phyloP scores from a whole-genome alignment of 2,329 filamentous ascomycete species.

The Diaporthe sp. region DNA sequence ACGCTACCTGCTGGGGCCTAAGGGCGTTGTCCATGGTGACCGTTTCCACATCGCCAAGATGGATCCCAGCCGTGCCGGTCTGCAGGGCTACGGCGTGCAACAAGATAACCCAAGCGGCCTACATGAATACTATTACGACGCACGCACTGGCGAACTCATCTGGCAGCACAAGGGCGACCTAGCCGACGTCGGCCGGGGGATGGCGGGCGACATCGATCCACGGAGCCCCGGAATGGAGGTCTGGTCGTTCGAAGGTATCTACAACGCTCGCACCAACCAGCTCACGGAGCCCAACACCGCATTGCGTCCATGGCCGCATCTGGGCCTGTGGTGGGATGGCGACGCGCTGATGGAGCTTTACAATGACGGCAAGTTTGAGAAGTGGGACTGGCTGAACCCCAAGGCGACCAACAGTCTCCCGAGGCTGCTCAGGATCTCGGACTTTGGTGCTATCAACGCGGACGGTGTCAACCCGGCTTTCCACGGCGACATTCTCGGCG shows the following conservation, averaged over 20 bases:
- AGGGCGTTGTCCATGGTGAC: neutral
- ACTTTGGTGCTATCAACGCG: neutral
- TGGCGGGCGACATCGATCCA: neutral
- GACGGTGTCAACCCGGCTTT: neutral
- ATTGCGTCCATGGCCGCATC: neutral
- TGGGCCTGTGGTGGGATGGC: neutral
- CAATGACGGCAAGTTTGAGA: neutral
- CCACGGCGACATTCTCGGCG: neutral
- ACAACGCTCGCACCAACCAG: neutral
- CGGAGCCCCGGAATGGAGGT: neutral
- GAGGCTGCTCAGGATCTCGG: neutral
- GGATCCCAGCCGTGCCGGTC: neutral
- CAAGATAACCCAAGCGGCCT: neutral
- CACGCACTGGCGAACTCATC: neutral
- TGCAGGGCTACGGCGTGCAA: neutral
- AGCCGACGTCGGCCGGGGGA: neutral
- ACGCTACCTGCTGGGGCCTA: neutral
- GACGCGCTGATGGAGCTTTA: neutral
- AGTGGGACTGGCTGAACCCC: neutral
- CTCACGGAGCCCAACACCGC: neutral
- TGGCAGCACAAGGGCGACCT: neutral
- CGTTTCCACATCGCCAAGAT: slow-evolving; percentile 1
- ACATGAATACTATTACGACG: neutral
- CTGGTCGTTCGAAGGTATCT: neutral
- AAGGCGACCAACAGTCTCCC: neutral